Conservation (phyloP, 495 filamentous ascomycete genomes). For the Trichodelitschia bisporula region DNA sequence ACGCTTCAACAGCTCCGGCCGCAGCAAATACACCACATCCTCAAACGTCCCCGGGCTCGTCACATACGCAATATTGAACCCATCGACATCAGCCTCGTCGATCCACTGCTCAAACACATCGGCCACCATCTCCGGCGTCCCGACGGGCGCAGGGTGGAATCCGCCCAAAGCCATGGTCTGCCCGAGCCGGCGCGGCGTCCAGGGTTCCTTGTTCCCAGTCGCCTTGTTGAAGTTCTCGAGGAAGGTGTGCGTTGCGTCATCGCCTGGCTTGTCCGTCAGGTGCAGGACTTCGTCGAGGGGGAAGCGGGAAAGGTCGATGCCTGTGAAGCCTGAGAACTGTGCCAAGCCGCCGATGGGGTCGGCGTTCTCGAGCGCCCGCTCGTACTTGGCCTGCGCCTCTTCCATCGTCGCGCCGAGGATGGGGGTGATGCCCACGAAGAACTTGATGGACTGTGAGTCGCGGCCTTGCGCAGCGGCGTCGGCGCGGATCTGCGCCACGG, state of each 20-base stretch:
- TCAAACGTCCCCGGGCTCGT: conserved; percentile 33
- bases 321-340: conserved; percentile 35
- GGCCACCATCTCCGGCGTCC: conserved; percentile 21
- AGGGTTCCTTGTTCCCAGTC: too few relatives aligned
- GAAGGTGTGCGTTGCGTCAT: not conserved
- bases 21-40: conserved; percentile 28
- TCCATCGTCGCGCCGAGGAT: conserved; percentile 28
- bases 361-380: conserved; percentile 23
- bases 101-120: conserved; percentile 25
- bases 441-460: conserved; percentile 25
- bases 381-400: conserved; percentile 23
- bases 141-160: conserved; percentile 22
- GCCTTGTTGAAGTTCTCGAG: conserved; percentile 20
- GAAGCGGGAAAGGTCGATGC: conserved; percentile 26
- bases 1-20: conserved; percentile 29
- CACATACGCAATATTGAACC: conserved; percentile 30
- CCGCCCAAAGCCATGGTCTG: conserved; percentile 33
- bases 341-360: conserved; percentile 29
- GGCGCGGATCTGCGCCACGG: conserved; percentile 24
- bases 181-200: conserved; percentile 34
- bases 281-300: conserved; percentile 29
- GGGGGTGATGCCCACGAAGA: conserved; percentile 19
- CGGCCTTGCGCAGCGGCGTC: conserved; percentile 21
- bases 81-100: conserved; percentile 20
- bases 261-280: not conserved